Conservation (phyloP, 345 rosid genomes). For the Theobroma cacao region DNA sequence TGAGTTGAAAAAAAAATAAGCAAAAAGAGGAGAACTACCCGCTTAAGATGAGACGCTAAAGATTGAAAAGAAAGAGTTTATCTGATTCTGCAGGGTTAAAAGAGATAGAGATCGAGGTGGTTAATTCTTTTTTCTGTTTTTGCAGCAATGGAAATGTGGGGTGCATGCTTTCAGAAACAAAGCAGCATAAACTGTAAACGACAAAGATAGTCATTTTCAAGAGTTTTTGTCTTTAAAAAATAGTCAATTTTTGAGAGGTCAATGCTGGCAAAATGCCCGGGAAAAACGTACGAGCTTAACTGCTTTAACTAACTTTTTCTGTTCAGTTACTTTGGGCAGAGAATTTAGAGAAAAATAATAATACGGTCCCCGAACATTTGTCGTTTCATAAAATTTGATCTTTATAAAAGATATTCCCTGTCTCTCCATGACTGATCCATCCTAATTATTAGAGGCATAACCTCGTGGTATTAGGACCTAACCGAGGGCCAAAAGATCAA, state of each 20-base stretch:
- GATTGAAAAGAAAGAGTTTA: not conserved
- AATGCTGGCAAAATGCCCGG: not conserved
- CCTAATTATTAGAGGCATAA: not conserved
- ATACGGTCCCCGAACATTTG: not conserved
- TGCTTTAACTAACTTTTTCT: not conserved
- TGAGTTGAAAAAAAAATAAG: too few relatives aligned
- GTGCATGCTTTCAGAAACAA: constrained; percentile 23
- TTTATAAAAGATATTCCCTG: not conserved
- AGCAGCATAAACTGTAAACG: not conserved
- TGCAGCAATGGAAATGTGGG: constrained; percentile 18
- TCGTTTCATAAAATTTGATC: too few relatives aligned
- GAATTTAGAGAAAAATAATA: not conserved
- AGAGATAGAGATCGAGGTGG: not conserved
- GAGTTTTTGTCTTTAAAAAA: constrained; percentile 9
- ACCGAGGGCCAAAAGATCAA: too few relatives aligned
- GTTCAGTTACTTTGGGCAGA: not conserved
- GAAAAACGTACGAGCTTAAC: not conserved
- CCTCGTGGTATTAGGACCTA: not conserved
- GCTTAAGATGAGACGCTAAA: not conserved
- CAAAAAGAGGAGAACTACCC: not conserved
- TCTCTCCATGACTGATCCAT: too few relatives aligned
- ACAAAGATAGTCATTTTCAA: not conserved
- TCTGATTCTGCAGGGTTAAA: not conserved
- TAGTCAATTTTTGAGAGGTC: constrained; percentile 22
- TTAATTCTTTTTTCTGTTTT: constrained; percentile 11